These are phyloP conservation scores for Pyrenophora tritici-repentis DNA, from an alignment of 2,329 filamentous ascomycete genomes.

Conservation along the genomic window DNA sequence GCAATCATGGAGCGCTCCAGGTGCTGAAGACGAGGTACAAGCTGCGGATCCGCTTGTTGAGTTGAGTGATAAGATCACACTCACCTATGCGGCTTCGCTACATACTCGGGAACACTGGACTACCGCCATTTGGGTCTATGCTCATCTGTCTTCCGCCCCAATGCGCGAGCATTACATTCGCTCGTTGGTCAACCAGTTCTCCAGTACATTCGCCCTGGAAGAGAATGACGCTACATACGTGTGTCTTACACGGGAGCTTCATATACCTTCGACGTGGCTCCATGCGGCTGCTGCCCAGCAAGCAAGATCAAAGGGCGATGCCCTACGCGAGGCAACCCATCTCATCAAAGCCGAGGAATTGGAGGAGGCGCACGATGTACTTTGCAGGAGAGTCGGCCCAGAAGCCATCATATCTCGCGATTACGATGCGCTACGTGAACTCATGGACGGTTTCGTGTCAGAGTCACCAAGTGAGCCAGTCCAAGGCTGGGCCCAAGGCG, in stretches of 20 bases:
- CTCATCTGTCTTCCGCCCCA: conserved; percentile 69
- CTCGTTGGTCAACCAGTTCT: conserved; percentile 63
- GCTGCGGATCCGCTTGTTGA: conserved; percentile 64
- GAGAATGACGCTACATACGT: conserved; percentile 62
- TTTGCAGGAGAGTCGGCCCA: conserved; percentile 81
- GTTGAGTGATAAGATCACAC: conserved; percentile 61
- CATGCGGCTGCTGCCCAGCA: conserved; percentile 86
- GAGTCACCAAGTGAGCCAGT: conserved; percentile 55
- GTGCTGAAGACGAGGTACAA: conserved; percentile 53
- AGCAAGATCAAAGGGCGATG: conserved; percentile 73
- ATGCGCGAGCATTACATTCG: conserved; percentile 75
- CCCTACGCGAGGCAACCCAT: conserved; percentile 64
- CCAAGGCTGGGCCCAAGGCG: conserved; percentile 76
- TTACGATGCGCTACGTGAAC: conserved; percentile 68
- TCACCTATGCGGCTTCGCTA: conserved; percentile 45
- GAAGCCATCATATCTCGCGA: conserved; percentile 81
- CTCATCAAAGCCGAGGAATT: conserved; percentile 78
- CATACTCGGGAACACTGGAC: conserved; percentile 45
- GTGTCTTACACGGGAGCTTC: conserved; percentile 66
- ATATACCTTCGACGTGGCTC: conserved; percentile 77
- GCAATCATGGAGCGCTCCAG: conserved; percentile 37
- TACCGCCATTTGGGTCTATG: conserved; percentile 72
- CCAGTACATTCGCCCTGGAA: conserved; percentile 64
- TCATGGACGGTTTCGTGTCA: conserved; percentile 71
- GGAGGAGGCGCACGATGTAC: conserved; percentile 81